Percentiles rank a stretch among this genome's conserved stretches.
Conservation (phyloP, 495 filamentous ascomycete genomes). For the Tirmania nivea region DNA sequence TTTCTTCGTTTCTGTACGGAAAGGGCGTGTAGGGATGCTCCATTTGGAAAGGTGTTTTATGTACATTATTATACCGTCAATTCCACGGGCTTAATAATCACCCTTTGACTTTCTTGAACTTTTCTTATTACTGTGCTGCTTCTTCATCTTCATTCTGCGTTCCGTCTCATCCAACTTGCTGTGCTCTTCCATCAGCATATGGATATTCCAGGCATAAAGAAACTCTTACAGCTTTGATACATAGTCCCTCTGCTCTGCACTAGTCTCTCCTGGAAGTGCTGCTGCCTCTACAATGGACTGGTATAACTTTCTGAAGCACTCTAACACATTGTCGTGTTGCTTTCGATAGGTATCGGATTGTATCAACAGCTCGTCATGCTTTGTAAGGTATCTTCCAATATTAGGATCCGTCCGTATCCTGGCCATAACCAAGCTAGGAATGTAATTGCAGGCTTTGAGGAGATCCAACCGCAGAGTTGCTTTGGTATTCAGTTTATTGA, state of each 20-base stretch:
- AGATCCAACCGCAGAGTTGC: conserved; percentile 50
- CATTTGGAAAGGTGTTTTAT: not conserved
- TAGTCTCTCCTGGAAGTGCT: conserved; percentile 4
- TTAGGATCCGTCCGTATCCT: conserved; percentile 32
- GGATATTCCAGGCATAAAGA: not conserved
- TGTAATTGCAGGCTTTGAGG: conserved; percentile 32
- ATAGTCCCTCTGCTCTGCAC: conserved; percentile 2
- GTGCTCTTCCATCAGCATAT: conserved; percentile 5
- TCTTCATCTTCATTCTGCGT: conserved; percentile 49
- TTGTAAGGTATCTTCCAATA: conserved; percentile 28
- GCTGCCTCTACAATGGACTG: conserved; percentile 26
- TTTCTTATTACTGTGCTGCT: conserved; percentile 63
- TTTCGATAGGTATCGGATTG: conserved; percentile 46
- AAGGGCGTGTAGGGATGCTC: not conserved
- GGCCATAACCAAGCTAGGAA: conserved; percentile 48
- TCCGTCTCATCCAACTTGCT: conserved; percentile 57
- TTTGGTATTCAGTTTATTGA: conserved; percentile 95
- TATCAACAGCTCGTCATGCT: conserved; percentile 35
- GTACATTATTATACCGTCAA: not conserved
- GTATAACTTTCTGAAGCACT: conserved; percentile 41
- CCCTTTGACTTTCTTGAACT: conserved; percentile 33
- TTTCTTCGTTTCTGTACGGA: no score
- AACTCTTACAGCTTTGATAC: conserved; percentile 2
- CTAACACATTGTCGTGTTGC: conserved; percentile 40
- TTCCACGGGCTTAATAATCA: not conserved